Conservation (phyloP, 495 filamentous ascomycete genomes). For the Thozetella sp. region DNA sequence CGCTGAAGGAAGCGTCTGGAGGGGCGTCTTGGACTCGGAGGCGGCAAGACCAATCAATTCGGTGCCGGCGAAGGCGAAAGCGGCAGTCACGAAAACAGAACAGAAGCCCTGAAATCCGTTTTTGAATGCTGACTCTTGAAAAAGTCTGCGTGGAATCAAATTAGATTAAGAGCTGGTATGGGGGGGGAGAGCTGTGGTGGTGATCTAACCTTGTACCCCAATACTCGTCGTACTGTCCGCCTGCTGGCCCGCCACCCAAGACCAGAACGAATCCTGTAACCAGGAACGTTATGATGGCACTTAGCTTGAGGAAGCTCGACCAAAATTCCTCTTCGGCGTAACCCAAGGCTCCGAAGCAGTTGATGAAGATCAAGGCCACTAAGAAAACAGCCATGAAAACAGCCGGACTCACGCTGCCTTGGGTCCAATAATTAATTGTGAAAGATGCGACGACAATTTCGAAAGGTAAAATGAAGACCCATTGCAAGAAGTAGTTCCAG, state of each 20-base stretch:
- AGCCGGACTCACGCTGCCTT: slow-evolving; percentile 32
- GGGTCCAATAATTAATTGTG: slow-evolving; percentile 59
- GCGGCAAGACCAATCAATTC: slow-evolving; percentile 76
- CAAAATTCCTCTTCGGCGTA: slow-evolving; percentile 71
- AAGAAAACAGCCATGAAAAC: slow-evolving; percentile 69
- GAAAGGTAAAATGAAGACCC: slow-evolving; percentile 59
- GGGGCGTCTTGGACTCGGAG: slow-evolving; percentile 67
- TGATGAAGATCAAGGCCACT: slow-evolving; percentile 57
- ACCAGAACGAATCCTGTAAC: slow-evolving; percentile 72
- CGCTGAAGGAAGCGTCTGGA: slow-evolving; percentile 64
- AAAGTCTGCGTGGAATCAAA: too few species aligned
- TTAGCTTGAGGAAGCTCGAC: slow-evolving; percentile 56
- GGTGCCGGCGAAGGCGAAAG: slow-evolving; percentile 74
- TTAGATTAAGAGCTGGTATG: too few species aligned
- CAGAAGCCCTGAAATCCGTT: slow-evolving; percentile 75
- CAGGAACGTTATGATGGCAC: slow-evolving; percentile 69
- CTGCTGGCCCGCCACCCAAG: slow-evolving; percentile 62
- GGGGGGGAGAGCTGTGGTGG: too few species aligned
- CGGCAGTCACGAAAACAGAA: slow-evolving; percentile 72
- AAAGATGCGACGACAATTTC: slow-evolving; percentile 57
- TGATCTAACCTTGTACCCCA: slow-evolving; percentile 66
- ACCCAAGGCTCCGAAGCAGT: slow-evolving; percentile 71
- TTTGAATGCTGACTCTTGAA: too few species aligned
- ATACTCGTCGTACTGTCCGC: slow-evolving; percentile 50
- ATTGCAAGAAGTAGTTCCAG: slow-evolving; percentile 74